Conservation (phyloP, 768 basidiomycete genomes). For the Leccinum longicurvipes region DNA sequence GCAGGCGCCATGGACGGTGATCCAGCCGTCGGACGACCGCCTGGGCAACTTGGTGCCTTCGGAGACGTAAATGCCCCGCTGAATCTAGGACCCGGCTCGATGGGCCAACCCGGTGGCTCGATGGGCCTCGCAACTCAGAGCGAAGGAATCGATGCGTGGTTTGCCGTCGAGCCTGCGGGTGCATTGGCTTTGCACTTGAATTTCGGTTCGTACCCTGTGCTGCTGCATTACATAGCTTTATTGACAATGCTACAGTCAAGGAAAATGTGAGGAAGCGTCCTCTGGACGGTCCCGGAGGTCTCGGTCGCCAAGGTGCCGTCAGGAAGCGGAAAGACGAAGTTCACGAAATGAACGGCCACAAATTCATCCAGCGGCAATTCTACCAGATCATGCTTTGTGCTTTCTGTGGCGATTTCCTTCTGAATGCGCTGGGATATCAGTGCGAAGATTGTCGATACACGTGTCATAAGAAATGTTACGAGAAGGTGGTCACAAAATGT, state of each 20-base stretch:
- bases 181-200: slow-evolving; percentile 84
- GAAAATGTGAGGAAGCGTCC: slow-evolving; percentile 96
- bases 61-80: slow-evolving; percentile 44
- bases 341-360: slow-evolving; percentile 99
- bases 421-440: slow-evolving; percentile 97
- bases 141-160: slow-evolving; percentile 96
- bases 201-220: slow-evolving; percentile 64
- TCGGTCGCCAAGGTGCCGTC: slow-evolving; percentile 97
- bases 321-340: slow-evolving; percentile 98
- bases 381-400: slow-evolving; percentile 99
- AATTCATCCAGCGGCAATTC: slow-evolving; percentile 96
- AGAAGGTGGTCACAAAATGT: slow-evolving; percentile 99
- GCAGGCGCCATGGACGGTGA: slow-evolving; percentile 84
- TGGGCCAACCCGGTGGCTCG: slow-evolving; percentile 30
- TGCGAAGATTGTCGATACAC: slow-evolving; percentile 99
- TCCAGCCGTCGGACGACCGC: slow-evolving; percentile 42
- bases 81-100: slow-evolving; percentile 32
- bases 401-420: slow-evolving; percentile 95
- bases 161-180: slow-evolving; percentile 96
- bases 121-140: slow-evolving; percentile 20
- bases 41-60: slow-evolving; percentile 48
- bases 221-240: background rate
- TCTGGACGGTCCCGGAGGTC: slow-evolving; percentile 84
- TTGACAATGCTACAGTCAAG: slow-evolving; percentile 63
- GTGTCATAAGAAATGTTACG: slow-evolving; percentile 98